phyloP scores from a whole-genome alignment of 257 asterid species.

The Capsicum chinense region DNA sequence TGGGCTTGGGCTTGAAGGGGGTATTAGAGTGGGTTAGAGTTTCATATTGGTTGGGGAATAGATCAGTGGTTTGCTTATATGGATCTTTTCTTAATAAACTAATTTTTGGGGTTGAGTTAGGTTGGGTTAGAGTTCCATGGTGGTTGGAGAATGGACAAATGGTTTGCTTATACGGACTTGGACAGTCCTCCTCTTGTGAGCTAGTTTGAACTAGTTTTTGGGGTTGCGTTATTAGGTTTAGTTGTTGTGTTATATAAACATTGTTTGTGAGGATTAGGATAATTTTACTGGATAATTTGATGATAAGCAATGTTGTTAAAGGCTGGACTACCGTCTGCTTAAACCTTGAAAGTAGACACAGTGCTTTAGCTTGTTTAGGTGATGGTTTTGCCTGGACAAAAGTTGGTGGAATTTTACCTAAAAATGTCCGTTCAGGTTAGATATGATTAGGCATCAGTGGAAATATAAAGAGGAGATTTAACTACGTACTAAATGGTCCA shows the following conservation, averaged over 20 bases:
- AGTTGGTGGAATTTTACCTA: conserved; percentile 10
- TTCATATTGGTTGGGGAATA: too few species aligned
- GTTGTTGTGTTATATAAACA: background rate
- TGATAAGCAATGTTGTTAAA: background rate
- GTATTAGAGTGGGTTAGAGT: too few species aligned
- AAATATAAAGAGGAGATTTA: background rate
- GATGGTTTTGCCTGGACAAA: background rate
- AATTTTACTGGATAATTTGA: background rate
- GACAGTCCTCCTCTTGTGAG: too few species aligned
- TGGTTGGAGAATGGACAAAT: too few species aligned
- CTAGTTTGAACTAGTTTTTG: too few species aligned
- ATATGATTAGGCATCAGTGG: conserved; percentile 9
- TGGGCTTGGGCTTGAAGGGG: too few species aligned
- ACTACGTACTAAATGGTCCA: background rate
- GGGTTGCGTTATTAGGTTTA: too few species aligned
- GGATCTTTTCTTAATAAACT: too few species aligned
- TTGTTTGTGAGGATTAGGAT: conserved; percentile 2
- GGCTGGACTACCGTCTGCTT: background rate
- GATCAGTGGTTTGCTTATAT: too few species aligned
- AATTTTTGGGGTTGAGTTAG: too few species aligned
- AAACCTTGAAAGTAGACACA: background rate
- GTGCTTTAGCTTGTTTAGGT: background rate
- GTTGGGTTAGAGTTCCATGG: too few species aligned
- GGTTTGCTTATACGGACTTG: too few species aligned
- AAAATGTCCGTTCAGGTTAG: background rate